Evolutionary conservation across 1,284 basidiomycete genomes (phyloP).

Genomic region (Vanrija pseudolonga): DNA sequence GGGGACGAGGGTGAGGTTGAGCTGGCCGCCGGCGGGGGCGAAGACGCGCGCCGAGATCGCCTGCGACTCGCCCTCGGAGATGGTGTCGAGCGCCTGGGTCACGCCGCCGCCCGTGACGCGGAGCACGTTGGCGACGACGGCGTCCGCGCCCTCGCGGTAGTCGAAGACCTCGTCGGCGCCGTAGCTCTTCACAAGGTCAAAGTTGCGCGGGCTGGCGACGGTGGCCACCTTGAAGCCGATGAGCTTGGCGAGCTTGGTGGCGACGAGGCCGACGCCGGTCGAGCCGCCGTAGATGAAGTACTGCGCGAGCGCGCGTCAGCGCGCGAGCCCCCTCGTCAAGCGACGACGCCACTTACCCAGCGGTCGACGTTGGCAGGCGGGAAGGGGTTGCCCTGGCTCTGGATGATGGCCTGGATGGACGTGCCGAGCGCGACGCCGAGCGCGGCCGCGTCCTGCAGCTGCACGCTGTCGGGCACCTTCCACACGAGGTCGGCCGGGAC

Average conservation of each 20-base stretch:
- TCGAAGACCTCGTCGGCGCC: conserved; percentile 50
- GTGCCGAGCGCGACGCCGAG: conserved; percentile 43
- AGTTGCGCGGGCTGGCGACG: conserved; percentile 49
- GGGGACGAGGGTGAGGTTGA: conserved; percentile 29
- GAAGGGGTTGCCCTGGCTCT: conserved; percentile 6
- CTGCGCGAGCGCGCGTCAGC: conserved; percentile 4
- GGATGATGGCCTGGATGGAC: conserved; percentile 14
- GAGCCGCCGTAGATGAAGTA: conserved; percentile 53
- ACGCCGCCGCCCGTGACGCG: conserved; percentile 34
- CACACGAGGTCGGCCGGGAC: conserved; percentile 18
- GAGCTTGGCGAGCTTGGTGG: conserved; percentile 51
- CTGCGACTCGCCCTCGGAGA: conserved; percentile 30
- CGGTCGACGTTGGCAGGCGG: conserved; percentile 11
- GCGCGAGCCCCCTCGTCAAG: too few species aligned
- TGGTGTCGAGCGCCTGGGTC: conserved; percentile 32
- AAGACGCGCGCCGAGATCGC: conserved; percentile 26
- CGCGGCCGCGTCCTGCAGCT: conserved; percentile 50
- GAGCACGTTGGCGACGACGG: conserved; percentile 24
- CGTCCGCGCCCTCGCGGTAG: conserved; percentile 25
- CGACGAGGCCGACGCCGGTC: conserved; percentile 52
- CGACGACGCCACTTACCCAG: conserved; percentile 22
- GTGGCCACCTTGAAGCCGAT: conserved; percentile 52
- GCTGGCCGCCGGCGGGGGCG: conserved; percentile 24
- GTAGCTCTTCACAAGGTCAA: conserved; percentile 48
- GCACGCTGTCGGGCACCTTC: conserved; percentile 16